Base-by-base conservation (phyloP, 2,329 filamentous ascomycete species). In the Epichloe hybrida region DNA sequence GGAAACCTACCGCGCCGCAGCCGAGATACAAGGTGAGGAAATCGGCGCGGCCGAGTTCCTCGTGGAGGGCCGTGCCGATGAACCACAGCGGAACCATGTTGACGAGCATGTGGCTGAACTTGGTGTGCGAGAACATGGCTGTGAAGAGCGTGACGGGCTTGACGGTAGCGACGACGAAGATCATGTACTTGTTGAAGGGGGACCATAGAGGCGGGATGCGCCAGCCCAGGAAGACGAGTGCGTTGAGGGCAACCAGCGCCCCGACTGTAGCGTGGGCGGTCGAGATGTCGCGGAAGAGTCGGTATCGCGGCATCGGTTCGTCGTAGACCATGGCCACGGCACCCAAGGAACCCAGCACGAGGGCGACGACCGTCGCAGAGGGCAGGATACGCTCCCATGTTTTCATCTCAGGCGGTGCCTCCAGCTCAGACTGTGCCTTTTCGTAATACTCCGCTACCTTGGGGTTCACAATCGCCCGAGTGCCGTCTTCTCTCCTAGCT, bases 51-150 rank as follows among this genome's bases (percentile, higher is more conserved):
- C 83, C 84, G 27, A 88, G 68, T 57, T 88, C 82, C 54, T 87
- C 81, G 65, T 87, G 83, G 36, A 88, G 69, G 1, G 75, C 71
- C 9, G 76, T 75, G 23, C 85, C 87, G 17, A 88, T 71, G 59
- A 86, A 69, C 70, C 74, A 83, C 4, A 91, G 69, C 40, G 76
- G 69, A 8, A 74, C 57, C 76, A 86, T 81, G 66, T 91, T 91
- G 41, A 72, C 62, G 23, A 72, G 53, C 38, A 86, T 63, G 64
- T 93, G 87, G 45, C 65, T 59, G 17, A 81, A 56, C 3, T 65
- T 68, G 50, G 84, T 77, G 68, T 93, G 87, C 20, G 81, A 85
- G 68, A 89, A 86, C 47, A 79, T 69, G 56, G 79, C 79, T 36
- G 79, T 78, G 31, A 91, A 59, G 54, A 86, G 64, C 55, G 77